Evolutionary conservation across 495 filamentous ascomycete species (phyloP), one percentile per base, ranked within the genome.

Genomic region (Neurospora intermedia): DNA sequence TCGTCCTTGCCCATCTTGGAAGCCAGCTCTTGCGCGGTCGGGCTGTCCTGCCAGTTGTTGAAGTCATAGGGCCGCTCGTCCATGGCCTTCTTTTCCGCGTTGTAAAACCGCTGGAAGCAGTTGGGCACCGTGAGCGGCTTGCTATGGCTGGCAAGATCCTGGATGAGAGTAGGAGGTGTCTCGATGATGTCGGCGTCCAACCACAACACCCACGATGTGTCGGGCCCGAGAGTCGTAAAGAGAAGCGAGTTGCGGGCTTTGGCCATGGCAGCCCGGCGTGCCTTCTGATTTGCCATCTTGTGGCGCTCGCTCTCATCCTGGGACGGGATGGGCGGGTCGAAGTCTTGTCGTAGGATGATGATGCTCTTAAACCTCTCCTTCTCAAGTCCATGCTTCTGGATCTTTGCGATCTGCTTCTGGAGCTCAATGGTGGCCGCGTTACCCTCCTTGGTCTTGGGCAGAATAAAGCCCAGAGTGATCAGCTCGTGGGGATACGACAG

Each of bases 121-220:
- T 99, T 99, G 18, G 96, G 93, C 20, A 96, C 94, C 69, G 98
- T 91, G 66, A 99, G 87, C 6, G 95, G 89, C 77, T 92, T 91
- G 83, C 98, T 87, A 79, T 97, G 94, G 5, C 82, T 79, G 7
- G 96, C 94, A 15, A 99, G 89, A 80, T 99, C 96, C 81, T 99
- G 93, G 77, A 99, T 97, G 15, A 99, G 85, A 6, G 88, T 89
- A 3, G 89, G 82, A 0, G 96, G 96, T 2, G 93, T 94, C 82
- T 99, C 96, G 75, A 98, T 76, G 75, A 99, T 93, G 77, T 99
- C 96, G 38, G 91, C 87, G 78, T 99, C 96, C 38, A 99, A 84
- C 96, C 96, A 99, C 70, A 99, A 85, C 35, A 99, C 94, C 96
- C 96, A 99, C 7, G 93, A 93, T 0, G 94, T 98, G 20, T 88